These are phyloP conservation scores for Talaromyces trachyspermus DNA, from an alignment of 495 filamentous ascomycete species.

Conservation along the genomic window DNA sequence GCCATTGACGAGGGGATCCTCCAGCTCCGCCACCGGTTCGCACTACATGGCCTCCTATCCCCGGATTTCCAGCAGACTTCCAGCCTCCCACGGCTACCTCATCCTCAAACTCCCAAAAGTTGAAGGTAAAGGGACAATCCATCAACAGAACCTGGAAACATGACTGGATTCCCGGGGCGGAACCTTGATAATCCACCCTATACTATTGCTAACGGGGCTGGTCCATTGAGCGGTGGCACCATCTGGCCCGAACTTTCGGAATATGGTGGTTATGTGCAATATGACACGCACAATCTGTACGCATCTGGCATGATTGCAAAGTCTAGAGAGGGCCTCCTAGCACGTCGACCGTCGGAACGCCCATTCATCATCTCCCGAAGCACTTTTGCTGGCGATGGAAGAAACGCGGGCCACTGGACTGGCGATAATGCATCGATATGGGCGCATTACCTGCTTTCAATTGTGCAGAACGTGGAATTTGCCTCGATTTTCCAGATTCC, in stretches of 20 bases:
- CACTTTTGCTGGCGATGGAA: constrained; percentile 64
- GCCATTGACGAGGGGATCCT: constrained; percentile 12
- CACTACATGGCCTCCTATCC: constrained; percentile 12
- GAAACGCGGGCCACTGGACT: constrained; percentile 69
- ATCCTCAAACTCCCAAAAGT: too few species aligned
- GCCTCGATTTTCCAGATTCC: constrained; percentile 67
- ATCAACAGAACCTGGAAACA: constrained; percentile 35
- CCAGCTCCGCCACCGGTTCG: constrained; percentile 14
- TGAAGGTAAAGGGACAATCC: constrained; percentile 22
- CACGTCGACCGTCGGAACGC: constrained; percentile 25
- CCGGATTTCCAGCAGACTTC: constrained; percentile 16
- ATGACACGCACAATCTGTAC: constrained; percentile 19
- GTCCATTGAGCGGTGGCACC: constrained; percentile 7
- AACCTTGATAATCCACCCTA: constrained; percentile 13
- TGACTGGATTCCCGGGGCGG: constrained; percentile 8
- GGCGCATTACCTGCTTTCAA: constrained; percentile 56
- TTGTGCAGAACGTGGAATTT: constrained; percentile 64
- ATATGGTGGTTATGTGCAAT: constrained; percentile 29
- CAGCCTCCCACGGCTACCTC: constrained; percentile 9
- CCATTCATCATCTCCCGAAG: constrained; percentile 74
- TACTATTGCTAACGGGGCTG: constrained; percentile 14
- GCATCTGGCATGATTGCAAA: constrained; percentile 44
- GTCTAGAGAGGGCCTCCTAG: constrained; percentile 4
- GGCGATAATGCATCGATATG: constrained; percentile 37
- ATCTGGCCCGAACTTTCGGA: constrained; percentile 10